phyloP scores from a whole-genome alignment of 805 yeast species.

The Candida quercuum region DNA sequence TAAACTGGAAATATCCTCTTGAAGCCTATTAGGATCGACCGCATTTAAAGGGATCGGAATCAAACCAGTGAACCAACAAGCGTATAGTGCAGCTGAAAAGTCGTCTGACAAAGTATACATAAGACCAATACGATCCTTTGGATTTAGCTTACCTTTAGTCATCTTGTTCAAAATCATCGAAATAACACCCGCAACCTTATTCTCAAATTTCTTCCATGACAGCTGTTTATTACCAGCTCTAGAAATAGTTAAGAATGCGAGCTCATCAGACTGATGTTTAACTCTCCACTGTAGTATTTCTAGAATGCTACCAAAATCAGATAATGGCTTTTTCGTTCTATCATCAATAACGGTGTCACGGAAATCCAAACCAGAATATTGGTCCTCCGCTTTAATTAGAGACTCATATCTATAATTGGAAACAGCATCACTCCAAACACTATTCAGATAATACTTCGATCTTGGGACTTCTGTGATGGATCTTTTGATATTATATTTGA shows the following conservation, averaged over 20 bases:
- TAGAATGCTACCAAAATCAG: conserved; percentile 64
- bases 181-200: conserved; percentile 69
- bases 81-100: conserved; percentile 73
- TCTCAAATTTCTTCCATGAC: conserved; percentile 82
- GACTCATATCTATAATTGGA: conserved; percentile 60
- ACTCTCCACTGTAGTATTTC: conserved; percentile 80
- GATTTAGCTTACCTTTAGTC: conserved; percentile 54
- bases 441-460: conserved; percentile 74
- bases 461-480: conserved; percentile 63
- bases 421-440: conserved; percentile 63
- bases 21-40: conserved; percentile 56
- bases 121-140: conserved; percentile 72
- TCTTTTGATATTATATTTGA: conserved; percentile 66
- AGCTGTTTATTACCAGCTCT: conserved; percentile 44
- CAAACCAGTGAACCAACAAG: conserved; percentile 79
- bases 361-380: conserved; percentile 76
- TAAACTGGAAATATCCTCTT: conserved; percentile 70
- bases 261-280: conserved; percentile 65
- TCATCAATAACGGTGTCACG: conserved; percentile 74
- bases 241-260: conserved; percentile 55
- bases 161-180: conserved; percentile 66
- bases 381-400: conserved; percentile 58
- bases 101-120: conserved; percentile 89
- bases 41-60: conserved; percentile 76
- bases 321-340: conserved; percentile 65